Base-by-base conservation (phyloP, 768 basidiomycete species). In the Macrocybe gigantea region DNA sequence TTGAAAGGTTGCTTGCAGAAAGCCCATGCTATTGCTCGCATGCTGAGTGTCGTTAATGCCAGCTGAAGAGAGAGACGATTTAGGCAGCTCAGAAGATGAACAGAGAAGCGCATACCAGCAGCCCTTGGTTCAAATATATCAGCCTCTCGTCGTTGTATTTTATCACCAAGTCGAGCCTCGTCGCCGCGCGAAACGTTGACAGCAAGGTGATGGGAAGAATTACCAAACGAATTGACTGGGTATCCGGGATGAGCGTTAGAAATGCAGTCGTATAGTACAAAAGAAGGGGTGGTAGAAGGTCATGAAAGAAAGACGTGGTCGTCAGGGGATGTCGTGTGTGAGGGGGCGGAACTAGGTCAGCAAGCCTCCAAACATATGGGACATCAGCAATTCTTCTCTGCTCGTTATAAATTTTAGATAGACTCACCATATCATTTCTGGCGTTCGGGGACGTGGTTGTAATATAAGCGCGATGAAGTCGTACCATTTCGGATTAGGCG, bases 231-330 rank as follows among this genome's bases (percentile, higher is more conserved):
- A 74, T 58, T 3, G 62, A 41, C 39, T 63, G 60, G 1, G 80
- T 79, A 32, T 60, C 61, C 0, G 75, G 75, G 10, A 73, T 57
- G 35, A 78, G 64, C 6, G 81, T 76, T 42, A 84, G 68, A 33
- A 79, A 58, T 9, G 80, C 80, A 46, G 76, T 75, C 8, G 56
- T 61, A 64, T 77, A 79, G 60, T 75, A 79, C 49, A 65, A 65
- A 15, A 74, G 47, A 1, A 77, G 14, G 11, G 71, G 60, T 1
- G 76, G 77, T 11, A 74, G 22, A 32, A 79, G 50, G 42, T 68
- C 61, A 7, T 65, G 64, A 31, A 57, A 54, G 53, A 69, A 70
- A 29, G 65, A 62, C 41, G 60, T 33, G 32, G 52, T 29, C 3
- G 64, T 66, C 14, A 77, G 44, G n/a, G 75, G 64, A 31, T 60